Conservation (phyloP, 75 land plant genomes). For the Cupressus sempervirens region DNA sequence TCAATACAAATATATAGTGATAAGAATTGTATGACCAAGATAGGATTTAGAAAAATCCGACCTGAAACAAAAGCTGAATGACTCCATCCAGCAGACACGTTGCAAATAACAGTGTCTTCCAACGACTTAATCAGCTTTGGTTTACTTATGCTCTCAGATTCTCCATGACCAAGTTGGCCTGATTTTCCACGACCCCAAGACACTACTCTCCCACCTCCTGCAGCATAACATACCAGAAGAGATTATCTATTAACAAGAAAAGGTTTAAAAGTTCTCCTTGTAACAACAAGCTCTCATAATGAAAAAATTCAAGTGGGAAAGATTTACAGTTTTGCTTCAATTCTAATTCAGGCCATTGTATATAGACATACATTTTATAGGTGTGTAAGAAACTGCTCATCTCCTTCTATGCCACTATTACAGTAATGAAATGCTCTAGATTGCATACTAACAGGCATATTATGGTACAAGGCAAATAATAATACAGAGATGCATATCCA, state of each 20-base stretch:
- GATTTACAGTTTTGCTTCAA: not conserved
- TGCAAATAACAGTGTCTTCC: constrained; percentile 26
- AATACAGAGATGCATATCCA: not conserved
- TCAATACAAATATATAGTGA: not conserved
- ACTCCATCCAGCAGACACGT: constrained; percentile 90
- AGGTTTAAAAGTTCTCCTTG: not conserved
- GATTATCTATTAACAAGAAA: not conserved
- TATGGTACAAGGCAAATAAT: not conserved
- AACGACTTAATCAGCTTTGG: constrained; percentile 45
- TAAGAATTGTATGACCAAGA: not conserved
- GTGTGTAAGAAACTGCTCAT: not conserved
- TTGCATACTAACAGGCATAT: not conserved
- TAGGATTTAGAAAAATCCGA: constrained; percentile 8
- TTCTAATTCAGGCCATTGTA: not conserved
- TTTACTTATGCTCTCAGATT: constrained; percentile 26
- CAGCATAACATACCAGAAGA: not conserved
- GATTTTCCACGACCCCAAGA: constrained; percentile 87
- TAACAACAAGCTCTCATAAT: not conserved
- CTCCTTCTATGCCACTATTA: not conserved
- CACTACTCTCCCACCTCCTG: constrained; percentile 50
- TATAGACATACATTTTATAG: not conserved
- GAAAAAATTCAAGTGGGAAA: not conserved
- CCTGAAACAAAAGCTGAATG: constrained; percentile 96
- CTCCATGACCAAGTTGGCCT: constrained; percentile 88
- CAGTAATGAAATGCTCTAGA: not conserved